A percentile compares a stretch with the other conserved stretches of the same genome.
Evolutionary conservation across 305 asterid species (phyloP).

Genomic region (Fraxinus nigra): DNA sequence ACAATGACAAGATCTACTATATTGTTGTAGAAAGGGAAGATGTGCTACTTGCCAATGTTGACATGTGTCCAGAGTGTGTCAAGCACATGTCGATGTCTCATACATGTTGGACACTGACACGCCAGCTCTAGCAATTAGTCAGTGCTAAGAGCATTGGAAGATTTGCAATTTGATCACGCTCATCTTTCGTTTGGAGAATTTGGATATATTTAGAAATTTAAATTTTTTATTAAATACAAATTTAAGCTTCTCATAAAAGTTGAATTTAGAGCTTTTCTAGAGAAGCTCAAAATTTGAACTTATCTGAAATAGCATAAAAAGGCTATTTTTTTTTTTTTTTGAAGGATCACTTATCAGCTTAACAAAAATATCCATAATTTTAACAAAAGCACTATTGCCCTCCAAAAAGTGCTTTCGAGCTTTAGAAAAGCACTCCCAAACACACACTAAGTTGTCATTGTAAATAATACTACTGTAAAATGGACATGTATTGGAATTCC

Average conservation of each 20-base stretch:
- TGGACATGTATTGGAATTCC: not conserved
- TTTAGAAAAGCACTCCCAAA: too few relatives aligned
- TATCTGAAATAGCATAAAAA: not conserved
- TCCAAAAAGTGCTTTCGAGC: too few relatives aligned
- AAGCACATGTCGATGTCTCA: not conserved
- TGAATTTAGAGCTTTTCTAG: not conserved
- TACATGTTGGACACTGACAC: not conserved
- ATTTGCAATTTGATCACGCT: not conserved
- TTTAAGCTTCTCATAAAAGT: not conserved
- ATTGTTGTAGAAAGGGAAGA: not conserved
- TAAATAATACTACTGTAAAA: not conserved
- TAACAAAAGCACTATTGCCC: too few relatives aligned
- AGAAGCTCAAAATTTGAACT: not conserved
- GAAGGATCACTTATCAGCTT: not conserved
- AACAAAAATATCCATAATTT: too few relatives aligned
- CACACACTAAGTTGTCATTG: not conserved
- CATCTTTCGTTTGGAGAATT: not conserved
- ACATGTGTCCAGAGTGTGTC: not conserved
- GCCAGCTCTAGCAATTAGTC: not conserved
- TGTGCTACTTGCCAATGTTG: not conserved
- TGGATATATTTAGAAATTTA: too few relatives aligned
- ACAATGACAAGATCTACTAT: too few relatives aligned
- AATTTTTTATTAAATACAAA: not conserved
- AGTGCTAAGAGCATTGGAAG: not conserved
- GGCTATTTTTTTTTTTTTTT: too few relatives aligned